Conservation (phyloP, 495 filamentous ascomycete species). For the Hypoxylon cercidicola region DNA sequence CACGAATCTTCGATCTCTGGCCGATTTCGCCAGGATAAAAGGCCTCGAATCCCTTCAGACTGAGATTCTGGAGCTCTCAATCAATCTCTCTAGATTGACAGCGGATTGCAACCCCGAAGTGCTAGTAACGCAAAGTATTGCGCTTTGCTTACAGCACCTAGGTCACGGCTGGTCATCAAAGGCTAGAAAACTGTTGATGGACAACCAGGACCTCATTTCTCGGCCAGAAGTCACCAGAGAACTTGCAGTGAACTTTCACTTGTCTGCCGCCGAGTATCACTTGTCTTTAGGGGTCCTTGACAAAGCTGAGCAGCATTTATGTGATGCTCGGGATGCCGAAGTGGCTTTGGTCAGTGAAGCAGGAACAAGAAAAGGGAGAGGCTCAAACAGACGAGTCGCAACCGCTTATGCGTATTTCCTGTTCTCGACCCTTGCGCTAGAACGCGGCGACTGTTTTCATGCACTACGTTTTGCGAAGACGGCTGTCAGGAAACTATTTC, state of each 20-base stretch:
- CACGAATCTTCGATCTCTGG: constrained; percentile 71
- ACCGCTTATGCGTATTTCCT: constrained; percentile 65
- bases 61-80: constrained; percentile 57
- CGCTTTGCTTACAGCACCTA: constrained; percentile 76
- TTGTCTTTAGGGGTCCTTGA: constrained; percentile 72
- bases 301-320: constrained; percentile 60
- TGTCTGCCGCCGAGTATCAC: constrained; percentile 79
- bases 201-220: constrained; percentile 59
- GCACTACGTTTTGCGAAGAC: constrained; percentile 74
- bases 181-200: constrained; percentile 71
- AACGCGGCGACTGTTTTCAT: constrained; percentile 69
- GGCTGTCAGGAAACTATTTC: constrained; percentile 71
- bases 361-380: constrained; percentile 32
- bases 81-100: constrained; percentile 66
- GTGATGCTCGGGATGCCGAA: constrained; percentile 49
- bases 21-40: constrained; percentile 81
- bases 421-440: constrained; percentile 70
- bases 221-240: constrained; percentile 40
- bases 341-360: constrained; percentile 21
- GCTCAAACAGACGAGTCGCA: constrained; percentile 51
- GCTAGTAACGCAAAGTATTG: constrained; percentile 66
- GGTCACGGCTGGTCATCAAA: constrained; percentile 80
- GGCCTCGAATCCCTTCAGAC: constrained; percentile 63
- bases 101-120: constrained; percentile 62
- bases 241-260: constrained; percentile 64